Percentiles rank a stretch among this genome's conserved stretches.
These are phyloP conservation scores for Boletus patriciae DNA, from an alignment of 768 basidiomycete genomes.

Conservation along the genomic window DNA sequence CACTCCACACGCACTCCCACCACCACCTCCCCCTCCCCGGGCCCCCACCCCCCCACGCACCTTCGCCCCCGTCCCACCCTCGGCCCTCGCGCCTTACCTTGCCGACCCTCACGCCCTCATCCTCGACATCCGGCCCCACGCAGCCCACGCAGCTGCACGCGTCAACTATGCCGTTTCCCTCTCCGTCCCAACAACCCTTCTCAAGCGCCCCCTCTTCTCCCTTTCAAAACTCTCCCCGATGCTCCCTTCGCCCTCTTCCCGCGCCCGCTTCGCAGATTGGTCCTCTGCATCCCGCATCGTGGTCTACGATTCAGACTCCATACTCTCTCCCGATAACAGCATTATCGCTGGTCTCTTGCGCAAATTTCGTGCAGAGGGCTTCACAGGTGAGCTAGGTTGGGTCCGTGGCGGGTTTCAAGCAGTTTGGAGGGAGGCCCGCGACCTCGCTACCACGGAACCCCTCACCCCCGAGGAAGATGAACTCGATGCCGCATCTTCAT, in stretches of 20 bases:
- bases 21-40: no score
- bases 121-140: constrained; percentile 87
- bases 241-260: constrained; percentile 64
- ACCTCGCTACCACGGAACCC: constrained; percentile 52
- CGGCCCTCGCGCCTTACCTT: constrained; percentile 33
- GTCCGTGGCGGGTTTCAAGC: constrained; percentile 81
- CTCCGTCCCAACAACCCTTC: constrained; percentile 90
- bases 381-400: constrained; percentile 67
- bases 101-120: constrained; percentile 52
- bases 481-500: constrained; percentile 34
- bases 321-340: constrained; percentile 55
- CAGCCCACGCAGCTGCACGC: constrained; percentile 65
- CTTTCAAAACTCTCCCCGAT: constrained; percentile 74
- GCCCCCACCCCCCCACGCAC: constrained; percentile 8
- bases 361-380: constrained; percentile 68
- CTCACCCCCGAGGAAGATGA: constrained; percentile 53
- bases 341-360: constrained; percentile 72
- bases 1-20: no score
- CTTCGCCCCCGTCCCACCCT: constrained; percentile 29
- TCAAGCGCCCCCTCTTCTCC: constrained; percentile 87
- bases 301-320: constrained; percentile 84
- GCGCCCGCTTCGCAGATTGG: constrained; percentile 63
- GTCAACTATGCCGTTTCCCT: constrained; percentile 74
- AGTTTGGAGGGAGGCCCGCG: constrained; percentile 53
- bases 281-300: constrained; percentile 60